Conservation (phyloP, 805 yeast genomes). For the Groenewaldozyma salmanticensis region DNA sequence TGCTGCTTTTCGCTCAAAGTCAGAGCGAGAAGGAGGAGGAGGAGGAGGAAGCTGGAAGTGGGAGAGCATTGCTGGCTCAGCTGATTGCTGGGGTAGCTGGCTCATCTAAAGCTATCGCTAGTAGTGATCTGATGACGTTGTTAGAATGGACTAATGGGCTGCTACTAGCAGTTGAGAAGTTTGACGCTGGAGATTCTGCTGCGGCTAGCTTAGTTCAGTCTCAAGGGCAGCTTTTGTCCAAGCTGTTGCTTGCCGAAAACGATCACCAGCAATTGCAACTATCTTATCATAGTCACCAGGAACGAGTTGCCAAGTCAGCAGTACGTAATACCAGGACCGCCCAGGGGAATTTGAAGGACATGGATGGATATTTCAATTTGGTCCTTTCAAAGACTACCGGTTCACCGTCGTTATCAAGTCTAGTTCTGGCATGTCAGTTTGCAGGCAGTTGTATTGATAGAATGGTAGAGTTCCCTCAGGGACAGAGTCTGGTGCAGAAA, state of each 20-base stretch:
- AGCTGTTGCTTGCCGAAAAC: conserved; percentile 23
- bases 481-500: conserved; percentile 10
- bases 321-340: conserved; percentile 22
- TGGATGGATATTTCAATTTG: background rate
- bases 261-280: conserved; percentile 12
- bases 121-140: conserved; percentile 42
- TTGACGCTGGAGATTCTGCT: conserved; percentile 5
- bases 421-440: conserved; percentile 11
- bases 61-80: too few relatives aligned
- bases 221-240: conserved; percentile 23
- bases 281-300: conserved; percentile 19
- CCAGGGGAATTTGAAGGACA: conserved; percentile 5
- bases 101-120: background rate
- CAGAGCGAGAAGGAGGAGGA: too few relatives aligned
- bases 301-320: conserved; percentile 18
- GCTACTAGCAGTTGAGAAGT: conserved; percentile 12
- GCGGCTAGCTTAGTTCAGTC: background rate
- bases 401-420: background rate
- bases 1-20: too few relatives aligned
- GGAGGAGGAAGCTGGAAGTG: too few relatives aligned
- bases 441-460: conserved; percentile 23
- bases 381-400: background rate
- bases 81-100: too few relatives aligned
- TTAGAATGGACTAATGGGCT: conserved; percentile 46
- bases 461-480: conserved; percentile 18